These are phyloP conservation scores for Aphanocladium album DNA, from an alignment of 2,329 filamentous ascomycete genomes.

Conservation along the genomic window DNA sequence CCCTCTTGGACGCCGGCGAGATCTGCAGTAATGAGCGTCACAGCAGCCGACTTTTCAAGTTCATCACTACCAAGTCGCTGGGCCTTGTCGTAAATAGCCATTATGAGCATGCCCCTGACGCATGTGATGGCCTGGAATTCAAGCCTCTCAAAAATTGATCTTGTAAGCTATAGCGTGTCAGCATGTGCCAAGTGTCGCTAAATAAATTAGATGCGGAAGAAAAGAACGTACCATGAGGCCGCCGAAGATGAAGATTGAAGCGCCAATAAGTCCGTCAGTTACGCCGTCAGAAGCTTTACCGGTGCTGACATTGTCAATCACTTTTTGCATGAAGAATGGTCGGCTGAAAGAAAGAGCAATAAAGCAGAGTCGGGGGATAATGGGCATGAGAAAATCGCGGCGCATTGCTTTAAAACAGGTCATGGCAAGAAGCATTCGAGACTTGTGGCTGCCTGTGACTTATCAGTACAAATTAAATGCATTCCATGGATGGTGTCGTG, in stretches of 20 bases:
- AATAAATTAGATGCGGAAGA: too few relatives aligned
- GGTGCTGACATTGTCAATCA: background rate
- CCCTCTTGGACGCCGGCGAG: background rate
- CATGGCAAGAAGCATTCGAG: background rate
- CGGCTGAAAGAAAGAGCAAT: background rate
- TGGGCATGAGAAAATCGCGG: background rate
- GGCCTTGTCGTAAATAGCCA: background rate
- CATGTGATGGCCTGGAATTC: background rate
- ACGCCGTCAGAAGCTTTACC: background rate
- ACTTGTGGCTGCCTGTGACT: background rate
- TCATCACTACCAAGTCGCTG: background rate
- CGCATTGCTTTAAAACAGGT: background rate
- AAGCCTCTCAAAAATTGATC: background rate
- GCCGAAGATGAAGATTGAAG: background rate
- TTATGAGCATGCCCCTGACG: background rate
- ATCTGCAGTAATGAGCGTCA: background rate
- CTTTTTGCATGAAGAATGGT: background rate
- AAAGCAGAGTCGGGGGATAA: background rate
- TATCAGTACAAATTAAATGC: background rate
- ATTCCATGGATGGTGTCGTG: too few relatives aligned
- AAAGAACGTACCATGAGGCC: background rate
- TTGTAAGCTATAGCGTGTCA: background rate
- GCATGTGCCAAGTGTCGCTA: background rate
- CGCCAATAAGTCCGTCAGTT: background rate
- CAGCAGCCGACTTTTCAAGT: background rate